phyloP scores from a whole-genome alignment of 2,329 filamentous ascomycete species.

The Colletotrichum theobromicola region DNA sequence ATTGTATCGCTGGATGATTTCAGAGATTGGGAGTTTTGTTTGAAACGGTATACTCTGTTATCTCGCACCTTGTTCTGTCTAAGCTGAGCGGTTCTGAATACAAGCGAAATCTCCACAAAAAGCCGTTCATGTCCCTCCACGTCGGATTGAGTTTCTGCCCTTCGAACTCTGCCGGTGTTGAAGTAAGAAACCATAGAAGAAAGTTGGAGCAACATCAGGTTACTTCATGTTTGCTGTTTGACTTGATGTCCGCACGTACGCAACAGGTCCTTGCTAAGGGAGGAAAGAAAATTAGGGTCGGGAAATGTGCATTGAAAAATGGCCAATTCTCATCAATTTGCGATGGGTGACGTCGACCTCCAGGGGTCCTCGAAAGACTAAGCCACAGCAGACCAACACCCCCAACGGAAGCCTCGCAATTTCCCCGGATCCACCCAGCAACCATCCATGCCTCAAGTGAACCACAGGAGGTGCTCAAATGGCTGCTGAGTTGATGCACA shows the following conservation, averaged over 20 bases:
- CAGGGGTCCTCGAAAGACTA: background rate
- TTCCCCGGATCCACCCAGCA: constrained; percentile 15
- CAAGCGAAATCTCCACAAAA: background rate
- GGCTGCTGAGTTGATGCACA: background rate
- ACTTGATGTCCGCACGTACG: background rate
- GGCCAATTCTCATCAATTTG: background rate
- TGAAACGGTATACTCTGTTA: background rate
- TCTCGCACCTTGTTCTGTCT: background rate
- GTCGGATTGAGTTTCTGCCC: background rate
- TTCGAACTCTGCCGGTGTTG: background rate
- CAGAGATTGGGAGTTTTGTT: background rate
- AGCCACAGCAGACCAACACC: constrained; percentile 12
- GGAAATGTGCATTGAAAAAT: background rate
- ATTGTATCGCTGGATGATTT: background rate
- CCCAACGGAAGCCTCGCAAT: background rate
- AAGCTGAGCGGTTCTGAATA: constrained; percentile 8
- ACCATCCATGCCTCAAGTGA: background rate
- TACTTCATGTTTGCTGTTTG: background rate
- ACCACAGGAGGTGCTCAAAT: background rate
- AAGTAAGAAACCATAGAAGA: background rate
- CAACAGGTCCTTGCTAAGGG: background rate
- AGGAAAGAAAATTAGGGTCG: background rate
- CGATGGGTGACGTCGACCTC: constrained; percentile 12
- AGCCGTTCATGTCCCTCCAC: background rate
- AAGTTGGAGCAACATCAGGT: background rate